Evolutionary conservation across 2,329 filamentous ascomycete species (phyloP), one percentile per base, ranked within the genome.

Genomic region (Alternaria sp.): DNA sequence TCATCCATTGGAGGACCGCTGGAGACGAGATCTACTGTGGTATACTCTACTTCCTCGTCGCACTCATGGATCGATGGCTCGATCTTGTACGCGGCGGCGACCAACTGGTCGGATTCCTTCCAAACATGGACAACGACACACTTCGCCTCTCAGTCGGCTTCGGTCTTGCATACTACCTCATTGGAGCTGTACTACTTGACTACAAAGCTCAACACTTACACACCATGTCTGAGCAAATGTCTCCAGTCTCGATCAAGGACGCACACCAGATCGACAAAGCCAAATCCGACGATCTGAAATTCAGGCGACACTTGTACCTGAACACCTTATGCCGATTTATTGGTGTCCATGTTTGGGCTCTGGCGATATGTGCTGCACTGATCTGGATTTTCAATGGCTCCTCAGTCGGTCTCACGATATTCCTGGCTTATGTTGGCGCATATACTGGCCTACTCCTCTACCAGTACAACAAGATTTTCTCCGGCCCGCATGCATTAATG

Each of bases 1-100:
- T 87, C 68, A 83, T 87, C 25, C 85, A 87, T 63, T 87, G 85
- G 84, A 83, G 86, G n/a, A 85, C 85, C 62, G 84, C 85, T 6
- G 84, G 84, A 40, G 81, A 85, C 60, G 85, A 87, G 61, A 81
- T 87, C 26, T 85, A 84, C 28, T 86, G 84, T 62, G 85, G 84
- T 26, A 78, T 87, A 19, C 73, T 87, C 3, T 86, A 86, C 73
- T 87, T 87, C 62, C 68, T 87, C 10, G 79, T 86, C 36, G 85
- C 85, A 7, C 81, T 87, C 11, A 82, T 87, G 66, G 85, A 87
- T 66, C 85, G 85, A 62, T 87, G 85, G 85, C 77, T 86, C 6
- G 79, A 81, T 26, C 68, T 87, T 4, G 71, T 86, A 13, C 81
- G 81, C 57, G 85, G 85, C 15, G 78, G 77, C 17, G 73, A 79